A percentile compares a stretch with the other conserved stretches of the same genome.
Conservation (phyloP, 768 basidiomycete genomes). For the Austroboletus festivus region DNA sequence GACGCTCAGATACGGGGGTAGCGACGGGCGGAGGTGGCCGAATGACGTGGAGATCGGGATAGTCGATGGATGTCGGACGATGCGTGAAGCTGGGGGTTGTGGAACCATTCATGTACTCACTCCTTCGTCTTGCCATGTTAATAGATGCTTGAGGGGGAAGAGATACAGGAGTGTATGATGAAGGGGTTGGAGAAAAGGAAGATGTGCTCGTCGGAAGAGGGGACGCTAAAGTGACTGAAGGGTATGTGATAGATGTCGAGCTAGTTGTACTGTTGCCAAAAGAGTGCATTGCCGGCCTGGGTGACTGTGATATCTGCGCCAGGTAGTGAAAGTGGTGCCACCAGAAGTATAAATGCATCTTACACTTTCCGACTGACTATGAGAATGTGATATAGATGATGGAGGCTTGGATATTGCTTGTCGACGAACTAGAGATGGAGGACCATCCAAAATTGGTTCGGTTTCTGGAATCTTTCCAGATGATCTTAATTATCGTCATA, state of each 20-base stretch:
- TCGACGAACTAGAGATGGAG: conserved; percentile 31
- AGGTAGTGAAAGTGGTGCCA: conserved; percentile 17
- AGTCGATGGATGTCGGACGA: conserved; percentile 63
- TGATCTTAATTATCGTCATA: conserved; percentile 10
- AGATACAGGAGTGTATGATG: conserved; percentile 41
- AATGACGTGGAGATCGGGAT: conserved; percentile 70
- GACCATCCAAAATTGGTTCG: conserved; percentile 12
- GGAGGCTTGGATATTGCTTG: conserved; percentile 43
- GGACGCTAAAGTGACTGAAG: conserved; percentile 40
- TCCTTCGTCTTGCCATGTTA: conserved; percentile 69
- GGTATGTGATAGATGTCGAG: conserved; percentile 53
- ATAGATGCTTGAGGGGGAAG: conserved; percentile 85
- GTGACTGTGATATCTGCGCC: conserved; percentile 35
- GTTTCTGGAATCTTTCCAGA: conserved; percentile 12
- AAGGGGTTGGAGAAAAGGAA: conserved; percentile 39
- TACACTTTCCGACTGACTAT: conserved; percentile 52
- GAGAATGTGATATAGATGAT: conserved; percentile 43
- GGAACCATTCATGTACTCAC: conserved; percentile 79
- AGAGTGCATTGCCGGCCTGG: conserved; percentile 33
- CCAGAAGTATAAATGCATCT: conserved; percentile 11
- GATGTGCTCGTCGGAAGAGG: conserved; percentile 37
- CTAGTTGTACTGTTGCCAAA: conserved; percentile 36
- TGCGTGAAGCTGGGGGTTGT: conserved; percentile 45
- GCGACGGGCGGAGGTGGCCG: conserved; percentile 82
- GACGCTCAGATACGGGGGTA: conserved; percentile 64